Evolutionary conservation across 257 asterid species (phyloP), one percentile per base, ranked within the genome.

Genomic region (Solanum peruvianum): DNA sequence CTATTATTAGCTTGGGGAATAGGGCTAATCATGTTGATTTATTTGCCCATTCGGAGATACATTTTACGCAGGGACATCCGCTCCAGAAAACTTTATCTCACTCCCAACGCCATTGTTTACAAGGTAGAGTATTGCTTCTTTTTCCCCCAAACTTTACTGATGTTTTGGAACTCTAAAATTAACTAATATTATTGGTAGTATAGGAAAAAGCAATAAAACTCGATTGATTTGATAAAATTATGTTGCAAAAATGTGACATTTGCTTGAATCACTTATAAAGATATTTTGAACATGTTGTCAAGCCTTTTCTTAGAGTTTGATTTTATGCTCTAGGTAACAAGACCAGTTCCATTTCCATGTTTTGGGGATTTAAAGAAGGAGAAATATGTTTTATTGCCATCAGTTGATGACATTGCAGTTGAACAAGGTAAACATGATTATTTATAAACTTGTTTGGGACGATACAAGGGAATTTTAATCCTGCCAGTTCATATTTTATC

Each of bases 1-100:
- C 86, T 95, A 87, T 42, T 92, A 60, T 87, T 95, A 87, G 97
- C 94, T 8, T 95, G 98, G 98, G 98, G 97, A n/a, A 90, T 95
- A 78, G 97, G 98, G 87, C 66, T 95, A 29, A 84, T 95, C 37
- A 92, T 94, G 98, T 91, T 95, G 47, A 85, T 94, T 62, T 95
- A 92, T 90, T 89, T 95, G 90, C 98, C 98, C 1, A 78, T 94
- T 33, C 92, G 97, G 92, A 89, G 96, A 87, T 93, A 88, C 31
- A 88, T 92, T 84, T 84, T 90, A 90, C 95, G 95, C 18, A 78
- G 84, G 85, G 95, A 94, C 85, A 67, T 95, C 37, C 95, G 94
- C 45, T 94, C 98, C 66, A 92, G 97, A 12, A 92, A 87, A 78
- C 97, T 95, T 87, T 94, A 90, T 85, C 45, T 95, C 87, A 92